phyloP scores from a whole-genome alignment of 2,329 filamentous ascomycete species.

The Ophiostoma angusticollis region DNA sequence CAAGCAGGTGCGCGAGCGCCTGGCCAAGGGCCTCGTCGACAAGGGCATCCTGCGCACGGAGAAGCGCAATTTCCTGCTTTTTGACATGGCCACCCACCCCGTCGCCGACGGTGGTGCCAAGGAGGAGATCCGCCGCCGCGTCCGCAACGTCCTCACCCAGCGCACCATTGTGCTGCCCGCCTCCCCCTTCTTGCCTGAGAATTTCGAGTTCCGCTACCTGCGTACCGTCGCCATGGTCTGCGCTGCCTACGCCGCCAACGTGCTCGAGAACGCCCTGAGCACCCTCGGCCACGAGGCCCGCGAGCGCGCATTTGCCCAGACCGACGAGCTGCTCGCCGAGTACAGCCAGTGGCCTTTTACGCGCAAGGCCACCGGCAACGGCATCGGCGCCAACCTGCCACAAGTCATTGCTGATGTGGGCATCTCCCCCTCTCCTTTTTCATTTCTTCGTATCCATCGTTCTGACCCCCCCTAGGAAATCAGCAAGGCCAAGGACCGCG shows the following conservation, averaged over 20 bases:
- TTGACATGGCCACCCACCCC: conserved; percentile 98
- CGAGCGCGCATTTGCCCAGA: conserved; percentile 90
- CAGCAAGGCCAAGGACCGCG: conserved; percentile 76
- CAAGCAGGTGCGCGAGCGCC: conserved; percentile 94
- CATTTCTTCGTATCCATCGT: conserved; percentile 1
- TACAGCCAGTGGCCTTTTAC: conserved; percentile 98
- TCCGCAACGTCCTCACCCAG: conserved; percentile 84
- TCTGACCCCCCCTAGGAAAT: conserved; percentile 45
- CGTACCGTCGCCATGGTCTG: conserved; percentile 94
- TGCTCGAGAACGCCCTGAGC: conserved; percentile 92
- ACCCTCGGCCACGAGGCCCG: conserved; percentile 87
- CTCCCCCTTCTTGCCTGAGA: conserved; percentile 84
- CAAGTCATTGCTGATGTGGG: conserved; percentile 66
- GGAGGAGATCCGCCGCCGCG: conserved; percentile 87
- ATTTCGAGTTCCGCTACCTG: conserved; percentile 84
- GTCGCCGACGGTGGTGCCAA: conserved; percentile 94
- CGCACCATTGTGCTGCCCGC: conserved; percentile 81
- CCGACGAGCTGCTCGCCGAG: conserved; percentile 87
- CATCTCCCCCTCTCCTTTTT: conserved; percentile 6
- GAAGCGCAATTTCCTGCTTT: conserved; percentile 98
- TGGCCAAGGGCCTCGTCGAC: conserved; percentile 94
- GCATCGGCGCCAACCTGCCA: conserved; percentile 84
- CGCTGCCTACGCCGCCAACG: conserved; percentile 94
- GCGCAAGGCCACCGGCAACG: conserved; percentile 63
- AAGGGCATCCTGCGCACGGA: conserved; percentile 97